Evolutionary conservation across 345 rosid genomes (phyloP).

Genomic region (Tarenaya hassleriana): DNA sequence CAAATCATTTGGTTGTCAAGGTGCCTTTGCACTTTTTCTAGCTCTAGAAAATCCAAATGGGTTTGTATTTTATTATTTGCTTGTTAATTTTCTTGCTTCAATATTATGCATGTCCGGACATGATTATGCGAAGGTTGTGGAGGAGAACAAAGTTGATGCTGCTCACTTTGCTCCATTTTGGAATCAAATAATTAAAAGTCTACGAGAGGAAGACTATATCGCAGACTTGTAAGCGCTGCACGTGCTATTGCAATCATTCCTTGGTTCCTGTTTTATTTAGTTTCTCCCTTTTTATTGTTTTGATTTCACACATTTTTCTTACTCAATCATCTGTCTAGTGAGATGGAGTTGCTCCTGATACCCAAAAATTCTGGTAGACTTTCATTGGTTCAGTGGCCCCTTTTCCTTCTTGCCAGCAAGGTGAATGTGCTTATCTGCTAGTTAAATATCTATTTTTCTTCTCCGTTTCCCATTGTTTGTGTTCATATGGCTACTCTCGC

Average conservation of each 20-base stretch:
- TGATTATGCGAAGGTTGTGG: constrained; percentile 42
- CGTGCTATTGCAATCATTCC: constrained; percentile 14
- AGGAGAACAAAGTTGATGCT: constrained; percentile 67
- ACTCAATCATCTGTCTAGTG: constrained; percentile 38
- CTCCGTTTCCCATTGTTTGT: neutral
- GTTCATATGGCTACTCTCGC: constrained; percentile 4
- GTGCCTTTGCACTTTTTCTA: too few relatives aligned
- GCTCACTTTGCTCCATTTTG: constrained; percentile 86
- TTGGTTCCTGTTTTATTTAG: constrained; percentile 15
- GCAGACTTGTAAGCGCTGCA: constrained; percentile 59
- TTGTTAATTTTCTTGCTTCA: constrained; percentile 13
- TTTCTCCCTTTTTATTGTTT: constrained; percentile 6
- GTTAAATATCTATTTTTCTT: constrained; percentile 4
- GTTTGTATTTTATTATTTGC: neutral
- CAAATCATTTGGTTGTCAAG: too few relatives aligned
- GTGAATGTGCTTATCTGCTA: constrained; percentile 32
- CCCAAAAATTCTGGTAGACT: constrained; percentile 85
- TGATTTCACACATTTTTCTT: neutral
- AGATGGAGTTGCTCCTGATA: constrained; percentile 90
- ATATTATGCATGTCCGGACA: constrained; percentile 16
- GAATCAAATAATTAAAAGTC: constrained; percentile 82
- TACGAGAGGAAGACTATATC: constrained; percentile 92
- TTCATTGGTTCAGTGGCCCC: constrained; percentile 89
- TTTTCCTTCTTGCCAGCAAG: constrained; percentile 99
- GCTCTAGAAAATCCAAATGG: too few relatives aligned